phyloP scores from a whole-genome alignment of 169 alveolate genomes.

The Babesia sp. region DNA sequence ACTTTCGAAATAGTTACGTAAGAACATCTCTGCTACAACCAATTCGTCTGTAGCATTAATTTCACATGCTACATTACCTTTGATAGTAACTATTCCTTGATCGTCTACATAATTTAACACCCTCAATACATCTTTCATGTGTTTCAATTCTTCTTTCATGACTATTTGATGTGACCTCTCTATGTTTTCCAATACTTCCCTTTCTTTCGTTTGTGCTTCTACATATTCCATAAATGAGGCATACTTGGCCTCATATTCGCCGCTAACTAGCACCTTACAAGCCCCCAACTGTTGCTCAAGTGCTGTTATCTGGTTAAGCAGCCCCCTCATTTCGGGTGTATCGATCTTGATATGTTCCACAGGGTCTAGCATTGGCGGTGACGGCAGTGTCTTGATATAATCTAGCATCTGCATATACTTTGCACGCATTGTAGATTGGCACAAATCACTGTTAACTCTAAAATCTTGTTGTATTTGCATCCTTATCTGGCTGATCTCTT shows the following conservation, averaged over 20 bases:
- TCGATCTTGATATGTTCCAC: constrained; percentile 89
- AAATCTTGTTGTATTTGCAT: constrained; percentile 45
- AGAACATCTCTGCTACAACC: constrained; percentile 92
- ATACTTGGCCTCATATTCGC: constrained; percentile 34
- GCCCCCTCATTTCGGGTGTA: constrained; percentile 69
- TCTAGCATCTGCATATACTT: constrained; percentile 43
- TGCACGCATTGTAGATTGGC: constrained; percentile 40
- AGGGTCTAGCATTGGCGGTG: constrained; percentile 87
- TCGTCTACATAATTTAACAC: constrained; percentile 89
- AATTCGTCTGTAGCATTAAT: constrained; percentile 97
- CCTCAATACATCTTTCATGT: constrained; percentile 92
- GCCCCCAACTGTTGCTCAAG: constrained; percentile 32
- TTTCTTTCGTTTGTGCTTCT: constrained; percentile 20
- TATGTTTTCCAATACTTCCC: constrained; percentile 30
- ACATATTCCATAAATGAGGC: constrained; percentile 43
- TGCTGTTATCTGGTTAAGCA: constrained; percentile 45
- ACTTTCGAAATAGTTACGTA: constrained; percentile 90
- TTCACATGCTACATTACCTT: constrained; percentile 98
- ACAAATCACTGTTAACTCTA: constrained; percentile 16
- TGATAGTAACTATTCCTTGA: constrained; percentile 89
- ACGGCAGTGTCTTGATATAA: constrained; percentile 44
- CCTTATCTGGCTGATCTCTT: constrained; percentile 57
- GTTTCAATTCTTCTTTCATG: constrained; percentile 82
- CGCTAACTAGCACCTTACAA: constrained; percentile 37
- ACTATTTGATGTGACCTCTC: constrained; percentile 49